Base-by-base conservation (phyloP, 163 green algal species). In the Scenedesmus sp. region DNA sequence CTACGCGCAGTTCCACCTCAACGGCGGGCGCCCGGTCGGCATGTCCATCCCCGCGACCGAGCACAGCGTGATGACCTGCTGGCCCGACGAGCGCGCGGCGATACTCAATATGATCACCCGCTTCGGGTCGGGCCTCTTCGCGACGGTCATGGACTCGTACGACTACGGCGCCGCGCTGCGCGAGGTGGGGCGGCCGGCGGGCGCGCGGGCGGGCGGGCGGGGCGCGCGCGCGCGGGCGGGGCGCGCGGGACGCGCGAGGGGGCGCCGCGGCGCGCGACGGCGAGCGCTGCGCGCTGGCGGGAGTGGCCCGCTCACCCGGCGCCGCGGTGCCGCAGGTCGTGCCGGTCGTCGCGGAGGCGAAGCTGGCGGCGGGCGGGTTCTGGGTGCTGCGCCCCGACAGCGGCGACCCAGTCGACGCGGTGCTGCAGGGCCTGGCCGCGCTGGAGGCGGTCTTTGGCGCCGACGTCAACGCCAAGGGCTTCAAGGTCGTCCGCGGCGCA, bases 31-130 rank as follows among this genome's bases (percentile, higher is more conserved):
- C 36, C 93, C 94, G 0, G 91, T 98, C 53, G 93, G 69, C 24
- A 67, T 67, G 34, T 93, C 83, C 86, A 96, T 98, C 36, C 94
- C 94, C 2, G 94, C 94, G 11, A 98, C 94, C 6, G 94, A 98
- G 86, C 94, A 98, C 88, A 92, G 81, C 44, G 94, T 98, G 18
- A 98, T 98, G 94, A 98, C 91, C 14, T 81, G 91, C 10, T 98
- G 94, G 94, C 83, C 86, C 9, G 85, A 84, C 22, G 94, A 98
- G 84, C 54, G 64, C 26, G 87, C 84, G 0, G 94, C 94, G 4
- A 91, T 98, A 14, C 45, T 87, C 47, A 97, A 97, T 85, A 97
- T 98, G 94, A 95, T 98, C 26, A 56, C 89, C 3, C 82, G 93
- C 28, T 97, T 94, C 80, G 94, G 93, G 5, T 86, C 78, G 11